phyloP scores from a whole-genome alignment of 768 basidiomycete genomes.

The Boletus tomentosulus region DNA sequence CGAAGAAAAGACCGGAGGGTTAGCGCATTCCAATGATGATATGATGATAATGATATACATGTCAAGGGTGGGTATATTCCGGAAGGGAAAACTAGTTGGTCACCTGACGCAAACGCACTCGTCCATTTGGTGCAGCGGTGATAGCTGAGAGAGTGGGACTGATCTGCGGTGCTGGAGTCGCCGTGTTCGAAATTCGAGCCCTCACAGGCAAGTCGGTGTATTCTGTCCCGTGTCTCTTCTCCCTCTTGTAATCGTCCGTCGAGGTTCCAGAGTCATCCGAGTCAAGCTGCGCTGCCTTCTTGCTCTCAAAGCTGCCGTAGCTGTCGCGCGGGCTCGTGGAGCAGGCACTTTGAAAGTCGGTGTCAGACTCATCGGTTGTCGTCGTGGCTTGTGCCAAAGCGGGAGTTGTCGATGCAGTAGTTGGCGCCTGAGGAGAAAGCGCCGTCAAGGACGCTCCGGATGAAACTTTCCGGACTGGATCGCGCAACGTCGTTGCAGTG shows the following conservation, averaged over 20 bases:
- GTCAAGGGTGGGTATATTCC: constrained; percentile 27
- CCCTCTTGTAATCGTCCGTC: constrained; percentile 28
- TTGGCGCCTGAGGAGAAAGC: constrained; percentile 18
- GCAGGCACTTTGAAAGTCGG: constrained; percentile 86
- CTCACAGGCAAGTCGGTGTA: constrained; percentile 38
- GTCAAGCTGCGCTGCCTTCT: constrained; percentile 18
- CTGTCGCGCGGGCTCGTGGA: constrained; percentile 70
- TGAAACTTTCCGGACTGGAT: constrained; percentile 31
- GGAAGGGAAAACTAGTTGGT: constrained; percentile 17
- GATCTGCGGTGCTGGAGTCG: constrained; percentile 46
- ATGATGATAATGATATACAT: constrained; percentile 16
- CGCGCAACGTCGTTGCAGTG: constrained; percentile 29
- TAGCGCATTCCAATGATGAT: constrained; percentile 14
- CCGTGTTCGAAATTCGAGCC: constrained; percentile 53
- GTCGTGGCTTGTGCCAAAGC: constrained; percentile 31
- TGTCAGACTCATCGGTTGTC: constrained; percentile 72
- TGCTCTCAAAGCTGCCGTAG: constrained; percentile 45
- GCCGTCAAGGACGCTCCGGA: constrained; percentile 30
- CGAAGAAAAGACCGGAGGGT: constrained; percentile 12
- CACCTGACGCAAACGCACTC: constrained; percentile 17
- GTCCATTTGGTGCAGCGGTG: constrained; percentile 28
- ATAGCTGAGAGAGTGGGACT: constrained; percentile 40
- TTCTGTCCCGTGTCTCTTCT: constrained; percentile 25
- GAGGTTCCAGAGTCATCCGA: constrained; percentile 31
- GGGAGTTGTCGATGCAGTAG: constrained; percentile 34